Evolutionary conservation across 2,329 filamentous ascomycete genomes (phyloP).

Genomic region (Nothophoma quercina): DNA sequence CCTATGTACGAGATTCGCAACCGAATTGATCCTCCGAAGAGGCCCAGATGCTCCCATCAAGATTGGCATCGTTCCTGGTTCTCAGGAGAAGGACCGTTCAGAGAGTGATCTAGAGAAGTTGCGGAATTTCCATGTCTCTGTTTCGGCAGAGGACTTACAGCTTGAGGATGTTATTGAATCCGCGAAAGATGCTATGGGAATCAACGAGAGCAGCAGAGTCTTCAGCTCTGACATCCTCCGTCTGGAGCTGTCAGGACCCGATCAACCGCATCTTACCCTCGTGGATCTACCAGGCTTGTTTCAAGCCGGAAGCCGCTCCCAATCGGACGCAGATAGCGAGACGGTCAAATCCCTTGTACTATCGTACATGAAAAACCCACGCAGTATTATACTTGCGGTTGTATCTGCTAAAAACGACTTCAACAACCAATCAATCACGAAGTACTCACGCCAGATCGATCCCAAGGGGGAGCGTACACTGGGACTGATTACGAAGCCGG

Average conservation of each 20-base stretch:
- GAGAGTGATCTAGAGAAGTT: conserved; percentile 12
- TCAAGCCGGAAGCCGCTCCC: conserved; percentile 36
- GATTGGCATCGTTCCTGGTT: conserved; percentile 51
- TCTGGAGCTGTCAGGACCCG: conserved; percentile 33
- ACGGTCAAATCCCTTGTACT: conserved; percentile 50
- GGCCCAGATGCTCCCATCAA: conserved; percentile 46
- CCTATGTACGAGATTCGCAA: conserved; percentile 64
- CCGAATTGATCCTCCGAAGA: conserved; percentile 64
- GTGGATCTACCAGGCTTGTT: conserved; percentile 52
- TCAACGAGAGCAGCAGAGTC: conserved; percentile 14
- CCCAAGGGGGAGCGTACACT: conserved; percentile 57
- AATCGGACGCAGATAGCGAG: conserved; percentile 44
- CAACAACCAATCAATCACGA: conserved; percentile 64
- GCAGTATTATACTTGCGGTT: conserved; percentile 67
- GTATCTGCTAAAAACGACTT: conserved; percentile 55
- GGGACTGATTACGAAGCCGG: conserved; percentile 65
- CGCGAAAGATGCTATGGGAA: conserved; percentile 62
- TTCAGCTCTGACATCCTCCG: conserved; percentile 37
- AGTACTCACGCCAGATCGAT: conserved; percentile 59
- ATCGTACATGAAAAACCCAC: conserved; percentile 63
- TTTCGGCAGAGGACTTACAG: conserved; percentile 10
- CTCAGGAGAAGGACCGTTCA: conserved; percentile 6
- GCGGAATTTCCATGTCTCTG: conserved; percentile 9
- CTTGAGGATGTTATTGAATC: conserved; percentile 48
- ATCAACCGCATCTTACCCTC: conserved; percentile 36